phyloP scores from a whole-genome alignment of 768 basidiomycete species.

The Russula griseocarnosa region DNA sequence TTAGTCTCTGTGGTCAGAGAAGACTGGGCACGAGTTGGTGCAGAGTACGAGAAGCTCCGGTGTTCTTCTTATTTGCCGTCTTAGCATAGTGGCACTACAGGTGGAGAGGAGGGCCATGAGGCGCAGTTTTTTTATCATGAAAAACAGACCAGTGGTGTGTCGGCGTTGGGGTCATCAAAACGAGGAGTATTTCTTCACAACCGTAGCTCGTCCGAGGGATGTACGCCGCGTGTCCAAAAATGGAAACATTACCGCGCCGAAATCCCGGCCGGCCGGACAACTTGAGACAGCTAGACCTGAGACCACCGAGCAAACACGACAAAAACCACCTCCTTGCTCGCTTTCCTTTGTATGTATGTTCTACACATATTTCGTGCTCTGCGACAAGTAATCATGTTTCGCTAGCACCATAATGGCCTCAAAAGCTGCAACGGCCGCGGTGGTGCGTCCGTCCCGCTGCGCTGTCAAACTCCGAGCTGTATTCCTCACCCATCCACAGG shows the following conservation, averaged over 20 bases:
- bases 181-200: neutral
- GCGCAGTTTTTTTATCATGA: neutral
- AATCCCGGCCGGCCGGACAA: constrained; percentile 6
- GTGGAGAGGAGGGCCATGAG: neutral
- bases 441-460: constrained; percentile 35
- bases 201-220: neutral
- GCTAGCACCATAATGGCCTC: constrained; percentile 50
- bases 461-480: constrained; percentile 16
- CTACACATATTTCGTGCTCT: neutral
- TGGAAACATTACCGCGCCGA: neutral
- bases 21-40: neutral
- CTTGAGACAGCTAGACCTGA: neutral
- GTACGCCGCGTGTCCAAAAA: neutral
- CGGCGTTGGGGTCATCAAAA: no score
- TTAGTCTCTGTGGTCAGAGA: no score
- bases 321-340: neutral
- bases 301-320: neutral
- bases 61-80: neutral
- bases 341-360: constrained; percentile 12
- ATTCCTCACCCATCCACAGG: constrained; percentile 42
- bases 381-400: neutral
- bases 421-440: constrained; percentile 66
- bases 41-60: neutral
- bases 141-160: neutral
- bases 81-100: neutral